These are phyloP conservation scores for Nakazawaea ishiwadae DNA, from an alignment of 805 yeast genomes.

Conservation along the genomic window DNA sequence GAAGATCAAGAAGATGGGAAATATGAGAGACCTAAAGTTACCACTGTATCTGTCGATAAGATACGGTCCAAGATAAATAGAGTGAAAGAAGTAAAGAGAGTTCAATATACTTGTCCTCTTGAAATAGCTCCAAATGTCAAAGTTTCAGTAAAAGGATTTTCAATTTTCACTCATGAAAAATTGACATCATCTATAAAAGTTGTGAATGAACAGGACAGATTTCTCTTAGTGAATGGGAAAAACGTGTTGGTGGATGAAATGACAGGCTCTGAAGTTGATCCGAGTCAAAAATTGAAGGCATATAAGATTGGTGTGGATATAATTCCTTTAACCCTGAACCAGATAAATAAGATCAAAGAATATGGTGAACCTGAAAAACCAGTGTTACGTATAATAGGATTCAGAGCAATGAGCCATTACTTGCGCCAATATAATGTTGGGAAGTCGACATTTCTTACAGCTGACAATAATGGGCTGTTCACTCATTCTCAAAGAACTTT, in stretches of 20 bases:
- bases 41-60: conserved; percentile 35
- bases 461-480: conserved; percentile 51
- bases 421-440: conserved; percentile 47
- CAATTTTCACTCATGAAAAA: conserved; percentile 53
- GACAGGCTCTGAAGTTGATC: conserved; percentile 38
- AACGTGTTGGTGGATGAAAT: conserved; percentile 32
- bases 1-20: conserved; percentile 9
- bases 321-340: conserved; percentile 33
- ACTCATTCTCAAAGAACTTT: conserved; percentile 65
- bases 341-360: conserved; percentile 27
- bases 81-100: conserved; percentile 57
- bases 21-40: conserved; percentile 27
- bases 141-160: conserved; percentile 69
- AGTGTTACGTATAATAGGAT: conserved; percentile 63
- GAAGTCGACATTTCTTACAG: conserved; percentile 60
- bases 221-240: conserved; percentile 47
- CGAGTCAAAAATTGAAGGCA: conserved; percentile 29
- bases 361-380: conserved; percentile 36
- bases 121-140: conserved; percentile 49
- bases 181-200: conserved; percentile 42
- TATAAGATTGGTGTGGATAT: conserved; percentile 44
- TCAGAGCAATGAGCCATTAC: conserved; percentile 42
- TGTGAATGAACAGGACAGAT: conserved; percentile 46
- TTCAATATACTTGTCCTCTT: conserved; percentile 58
- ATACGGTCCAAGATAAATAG: conserved; percentile 47